Percentiles rank a stretch among this genome's conserved stretches.
phyloP scores from a whole-genome alignment of 352 stramenopile species.

The Thalassiosira mediterranea region DNA sequence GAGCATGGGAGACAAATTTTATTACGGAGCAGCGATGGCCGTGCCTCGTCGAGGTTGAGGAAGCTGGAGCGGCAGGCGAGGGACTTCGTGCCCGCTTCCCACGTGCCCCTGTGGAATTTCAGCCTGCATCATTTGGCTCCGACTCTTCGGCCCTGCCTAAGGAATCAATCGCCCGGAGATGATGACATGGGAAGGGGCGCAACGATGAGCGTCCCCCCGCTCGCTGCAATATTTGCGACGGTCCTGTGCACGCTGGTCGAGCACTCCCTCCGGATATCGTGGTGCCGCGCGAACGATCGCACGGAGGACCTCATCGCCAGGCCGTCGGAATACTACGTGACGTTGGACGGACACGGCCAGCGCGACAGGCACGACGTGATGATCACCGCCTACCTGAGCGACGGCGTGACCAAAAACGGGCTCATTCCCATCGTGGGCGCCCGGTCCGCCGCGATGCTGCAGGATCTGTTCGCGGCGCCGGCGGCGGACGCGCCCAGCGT shows the following conservation, averaged over 20 bases:
- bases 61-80: conserved; percentile 1
- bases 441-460: conserved; percentile 45
- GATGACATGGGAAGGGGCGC: neutral
- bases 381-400: conserved; percentile 52
- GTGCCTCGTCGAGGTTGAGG: neutral
- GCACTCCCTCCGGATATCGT: conserved; percentile 56
- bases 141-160: too few relatives aligned
- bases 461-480: conserved; percentile 63
- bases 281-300: conserved; percentile 62
- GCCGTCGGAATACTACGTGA: conserved; percentile 64
- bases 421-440: conserved; percentile 40
- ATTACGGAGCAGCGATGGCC: too few relatives aligned
- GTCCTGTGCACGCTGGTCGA: conserved; percentile 57
- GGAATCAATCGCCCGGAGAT: too few relatives aligned
- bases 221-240: conserved; percentile 37
- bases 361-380: conserved; percentile 64
- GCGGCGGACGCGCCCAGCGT: conserved; percentile 63
- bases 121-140: conserved; percentile 18
- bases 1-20: conserved; percentile 3
- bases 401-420: conserved; percentile 31
- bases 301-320: conserved; percentile 43
- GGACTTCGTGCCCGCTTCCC: conserved; percentile 20
- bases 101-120: conserved; percentile 23
- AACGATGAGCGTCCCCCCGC: neutral
- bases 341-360: conserved; percentile 72